Base-by-base conservation (phyloP, 257 asterid genomes). In the Hygrophila difformis region DNA sequence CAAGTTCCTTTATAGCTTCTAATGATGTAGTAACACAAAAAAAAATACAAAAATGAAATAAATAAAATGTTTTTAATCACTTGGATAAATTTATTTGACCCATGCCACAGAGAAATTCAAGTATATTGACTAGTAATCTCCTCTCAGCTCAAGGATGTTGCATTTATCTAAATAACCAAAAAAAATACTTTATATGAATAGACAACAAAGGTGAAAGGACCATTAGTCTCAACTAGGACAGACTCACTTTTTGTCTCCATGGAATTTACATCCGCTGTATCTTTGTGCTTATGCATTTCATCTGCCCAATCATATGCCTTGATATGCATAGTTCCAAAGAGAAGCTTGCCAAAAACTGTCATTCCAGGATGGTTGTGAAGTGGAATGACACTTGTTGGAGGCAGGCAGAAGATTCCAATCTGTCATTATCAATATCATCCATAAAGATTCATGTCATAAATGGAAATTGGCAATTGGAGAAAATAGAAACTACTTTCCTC, bases 351-450 rank as follows among this genome's bases (percentile, higher is more conserved):
- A 57, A 88, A 81, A 47, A 88, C 97, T 0, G 97, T 84, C 97
- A 88, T 88, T 29, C 80, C 95, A 2, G 97, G 97, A 64, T 88
- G 97, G 76, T 84, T 73, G 24, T 88, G 97, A 16, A 88, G 88
- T 1, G 97, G 97, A 39, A 88, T 88, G 42, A 88, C 94, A 44
- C 84, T 76, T 13, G 65, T 64, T 19, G 93, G 94, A 0, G 97
- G 97, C 77, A 88, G 69, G 68, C 97, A 88, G 67, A 88, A 88
- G 48, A 88, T 78, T 33, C 94, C 95, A 60, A 88, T 84, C 97
- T 88, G 77, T 34, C 50, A 50, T 12, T 37, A 8, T 13, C 44
- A 45, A 44, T 3, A 31, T n/a, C 12, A 34, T 17, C 16, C 10
- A 8, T 15, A 13, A 15, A 39, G 29, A 42, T 12, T 28, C 23